phyloP scores from a whole-genome alignment of 164 flowering plant genomes.

The Magnolia changhungtana region DNA sequence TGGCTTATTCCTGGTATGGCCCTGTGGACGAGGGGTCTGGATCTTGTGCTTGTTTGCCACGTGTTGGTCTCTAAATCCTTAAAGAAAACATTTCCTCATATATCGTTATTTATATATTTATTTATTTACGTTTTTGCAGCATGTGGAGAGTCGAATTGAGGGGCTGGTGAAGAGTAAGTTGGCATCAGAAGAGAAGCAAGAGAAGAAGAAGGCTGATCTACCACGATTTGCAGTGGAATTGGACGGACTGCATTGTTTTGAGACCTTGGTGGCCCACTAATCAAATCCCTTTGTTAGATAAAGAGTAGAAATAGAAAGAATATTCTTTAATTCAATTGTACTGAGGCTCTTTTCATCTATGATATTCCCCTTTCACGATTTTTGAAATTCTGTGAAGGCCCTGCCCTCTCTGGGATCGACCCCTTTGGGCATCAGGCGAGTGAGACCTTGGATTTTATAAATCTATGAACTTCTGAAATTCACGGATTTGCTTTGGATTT shows the following conservation, averaged over 20 bases:
- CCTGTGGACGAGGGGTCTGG: neutral
- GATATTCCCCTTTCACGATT: neutral
- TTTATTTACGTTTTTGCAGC: conserved; percentile 9
- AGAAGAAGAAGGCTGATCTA: conserved; percentile 5
- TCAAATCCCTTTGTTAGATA: neutral
- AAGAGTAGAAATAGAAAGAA: neutral
- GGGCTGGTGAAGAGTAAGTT: neutral
- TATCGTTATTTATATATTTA: neutral
- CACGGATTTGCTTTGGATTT: too few relatives aligned
- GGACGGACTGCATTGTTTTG: conserved; percentile 44
- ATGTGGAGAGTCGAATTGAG: conserved; percentile 2
- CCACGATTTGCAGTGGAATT: conserved; percentile 38
- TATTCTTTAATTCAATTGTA: neutral
- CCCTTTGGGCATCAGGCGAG: too few relatives aligned
- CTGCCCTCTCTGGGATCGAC: too few relatives aligned
- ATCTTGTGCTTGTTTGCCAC: neutral
- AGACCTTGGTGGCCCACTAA: conserved; percentile 28
- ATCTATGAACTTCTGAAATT: too few relatives aligned
- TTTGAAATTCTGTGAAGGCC: too few relatives aligned
- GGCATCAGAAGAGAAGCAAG: neutral
- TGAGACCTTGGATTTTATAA: too few relatives aligned
- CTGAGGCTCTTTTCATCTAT: neutral
- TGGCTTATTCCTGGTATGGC: neutral
- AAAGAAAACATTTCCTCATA: neutral
- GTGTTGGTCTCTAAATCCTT: neutral